Evolutionary conservation across 257 asterid genomes (phyloP), one percentile per base, ranked within the genome.

Genomic region (Echites panduratus): DNA sequence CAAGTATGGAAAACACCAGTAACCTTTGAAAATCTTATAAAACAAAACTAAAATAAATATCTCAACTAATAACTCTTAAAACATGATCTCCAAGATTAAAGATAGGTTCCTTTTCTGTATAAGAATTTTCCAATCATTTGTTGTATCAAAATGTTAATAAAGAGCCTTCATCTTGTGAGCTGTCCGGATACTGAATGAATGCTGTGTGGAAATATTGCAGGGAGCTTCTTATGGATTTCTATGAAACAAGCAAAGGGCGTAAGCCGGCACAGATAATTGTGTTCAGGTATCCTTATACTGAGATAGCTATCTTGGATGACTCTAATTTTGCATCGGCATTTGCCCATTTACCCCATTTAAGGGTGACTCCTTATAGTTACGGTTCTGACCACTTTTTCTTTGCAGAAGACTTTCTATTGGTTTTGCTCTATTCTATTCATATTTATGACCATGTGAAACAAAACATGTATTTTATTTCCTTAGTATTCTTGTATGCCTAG

Each of bases 151-250:
- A 17, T 47, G 20, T 26, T 17, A 54, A 41, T 66, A 45, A 22
- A 73, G 70, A 58, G 52, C 58, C 68, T 54, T 54, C 38, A 26
- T 22, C 22, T 29, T 35, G 48, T 67, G 38, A 56, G 54, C 38
- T 47, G 57, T 40, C 24, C 35, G 20, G 72, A 65, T 61, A 74
- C 80, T 78, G 75, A 79, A 68, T 57, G 62, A 43, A 56, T 68
- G 41, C 62, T 63, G 54, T 40, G 80, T 72, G 73, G 70, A 11
- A 68, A 58, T 68, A 9, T 75, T 83, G 73, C 87, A 93, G 98
- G 88, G 98, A 93, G 73, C 85, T 93, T 82, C 96, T 93, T 82
- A 5, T 83, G 87, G 96, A 91, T 73, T 93, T 93, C 83, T 93
- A 84, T 76, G 53, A 80, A 68, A 82, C 97, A 73, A 88, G 96